These are phyloP conservation scores for Phialocephala subalpina DNA, from an alignment of 2,329 filamentous ascomycete species.

Conservation along the genomic window DNA sequence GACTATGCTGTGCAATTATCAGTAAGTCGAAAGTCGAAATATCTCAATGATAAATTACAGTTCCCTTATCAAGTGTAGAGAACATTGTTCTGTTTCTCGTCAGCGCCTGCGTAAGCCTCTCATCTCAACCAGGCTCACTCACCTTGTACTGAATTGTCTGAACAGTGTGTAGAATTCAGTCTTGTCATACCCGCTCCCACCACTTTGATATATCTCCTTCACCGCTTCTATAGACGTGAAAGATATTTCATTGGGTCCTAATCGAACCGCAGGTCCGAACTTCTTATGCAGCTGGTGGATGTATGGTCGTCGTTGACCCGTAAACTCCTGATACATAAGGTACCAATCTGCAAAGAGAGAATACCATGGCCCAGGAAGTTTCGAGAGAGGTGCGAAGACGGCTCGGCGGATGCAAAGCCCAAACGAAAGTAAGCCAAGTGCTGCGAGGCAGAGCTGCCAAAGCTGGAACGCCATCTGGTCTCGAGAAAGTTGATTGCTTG, in stretches of 20 bases:
- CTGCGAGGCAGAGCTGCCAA: slow-evolving; percentile 13
- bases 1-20: slow-evolving; percentile 59
- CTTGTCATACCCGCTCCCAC: slow-evolving; percentile 71
- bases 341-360: slow-evolving; percentile 32
- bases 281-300: slow-evolving; percentile 61
- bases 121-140: slow-evolving; percentile 30
- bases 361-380: slow-evolving; percentile 38
- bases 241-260: slow-evolving; percentile 65
- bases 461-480: slow-evolving; percentile 17
- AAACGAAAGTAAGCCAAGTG: slow-evolving; percentile 9
- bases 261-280: slow-evolving; percentile 65
- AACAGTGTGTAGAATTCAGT: slow-evolving; percentile 71
- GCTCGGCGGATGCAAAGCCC: slow-evolving; percentile 12
- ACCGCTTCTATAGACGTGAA: slow-evolving; percentile 64
- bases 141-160: slow-evolving; percentile 63
- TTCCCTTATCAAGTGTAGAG: slow-evolving; percentile 43
- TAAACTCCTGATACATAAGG: slow-evolving; percentile 56
- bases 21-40: neutral
- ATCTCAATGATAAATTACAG: slow-evolving; percentile 28
- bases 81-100: slow-evolving; percentile 46
- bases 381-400: slow-evolving; percentile 34
- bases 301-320: slow-evolving; percentile 59
- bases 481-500: neutral
- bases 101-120: neutral
- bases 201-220: slow-evolving; percentile 69